Base-by-base conservation (phyloP, 108 stramenopile species). In the Nitzschia sp. region DNA sequence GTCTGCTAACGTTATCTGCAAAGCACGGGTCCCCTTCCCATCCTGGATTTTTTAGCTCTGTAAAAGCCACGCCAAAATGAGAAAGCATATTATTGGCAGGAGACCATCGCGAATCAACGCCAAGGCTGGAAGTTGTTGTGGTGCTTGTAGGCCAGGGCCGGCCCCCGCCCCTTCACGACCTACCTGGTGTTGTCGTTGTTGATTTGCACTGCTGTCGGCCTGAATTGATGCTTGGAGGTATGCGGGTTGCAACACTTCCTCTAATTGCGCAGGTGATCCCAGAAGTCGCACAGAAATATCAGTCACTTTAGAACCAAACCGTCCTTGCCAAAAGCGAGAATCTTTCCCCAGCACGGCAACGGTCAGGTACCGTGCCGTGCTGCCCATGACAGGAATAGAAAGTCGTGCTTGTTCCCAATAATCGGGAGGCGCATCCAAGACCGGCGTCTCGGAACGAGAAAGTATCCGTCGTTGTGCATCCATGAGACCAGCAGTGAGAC, bases 291-390 rank as follows among this genome's bases (percentile, higher is more conserved):
- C 55, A 18, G 73, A 81, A 45, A 83, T 76, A 46, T 78, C 82
- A 30, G 85, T 70, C 28, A 85, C 85, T 59, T 89, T 89, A 35
- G 77, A 79, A 4, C 88, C 85, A 59, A 68, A 89, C 19, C 74
- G 54, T 11, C 88, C 88, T 35, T 56, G 56, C 85, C 85, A 89
- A 61, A 86, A 86, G 42, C 74, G 53, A 18, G 6, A 15, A 66
- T 89, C 88, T 49, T 89, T 85, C 15, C 88, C 88, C 55, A 38
- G n/a, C 0, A 89, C 67, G 47, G 73, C 48, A 54, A 89, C 60
- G 1, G 51, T 59, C 5, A 75, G 29, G 27, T 59, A 62, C 1
- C 31, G 47, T 15, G 42, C 59, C 24, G 46, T 29, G 15, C 78
- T 54, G 33, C 21, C 67, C 57, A 54, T 71, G 74, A 11, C 66